Base-by-base conservation (phyloP, 805 yeast species). In the Teunomyces lycoperdinae region DNA sequence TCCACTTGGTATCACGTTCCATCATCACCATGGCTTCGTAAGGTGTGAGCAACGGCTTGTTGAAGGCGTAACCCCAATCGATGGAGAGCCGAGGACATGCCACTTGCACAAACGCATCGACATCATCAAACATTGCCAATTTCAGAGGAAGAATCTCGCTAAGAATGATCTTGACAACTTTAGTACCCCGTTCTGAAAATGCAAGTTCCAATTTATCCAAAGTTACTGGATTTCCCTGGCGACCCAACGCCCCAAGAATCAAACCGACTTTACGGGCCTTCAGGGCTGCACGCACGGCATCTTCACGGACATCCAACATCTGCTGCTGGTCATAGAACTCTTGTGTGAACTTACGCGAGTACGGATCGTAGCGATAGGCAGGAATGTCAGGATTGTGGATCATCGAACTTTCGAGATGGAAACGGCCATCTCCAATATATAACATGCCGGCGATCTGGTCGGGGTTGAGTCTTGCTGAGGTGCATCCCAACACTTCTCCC, bases 31-130 rank as follows among this genome's bases (percentile, higher is more conserved):
- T 89, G 0, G 97, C 89, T 62, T 94, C 99, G 63, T 94, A 94
- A 0, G 99, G 99, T 0, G 99, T 92, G 49, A 94, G 68, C 38
- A 94, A 70, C 0, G 99, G 99, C 60, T 87, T 87, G 50, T 83
- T 83, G 61, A 94, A 94, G 0, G 99, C 99, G 64, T 94, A 94
- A 0, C 99, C 99, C 99, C 99, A 94, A 65, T 94, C 99, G 36
- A 94, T 92, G 1, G 96, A 89, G 41, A 94, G 71, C 58, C 99
- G 76, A 0, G 99, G 99, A 63, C 99, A 94, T 0, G 99, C 99
- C 2, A 94, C 96, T 67, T 94, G 99, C 10, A 94, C 87, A 76
- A 94, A 94, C 1, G 91, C 96, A 66, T 94, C 99, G 13, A 92
- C 81, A 58, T 89, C 94, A 58, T 89, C 91, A 67, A 94, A 94